A percentile compares a stretch with the other conserved stretches of the same genome.
Conservation (phyloP, 2,329 filamentous ascomycete species). For the Aplosporella prunicola region DNA sequence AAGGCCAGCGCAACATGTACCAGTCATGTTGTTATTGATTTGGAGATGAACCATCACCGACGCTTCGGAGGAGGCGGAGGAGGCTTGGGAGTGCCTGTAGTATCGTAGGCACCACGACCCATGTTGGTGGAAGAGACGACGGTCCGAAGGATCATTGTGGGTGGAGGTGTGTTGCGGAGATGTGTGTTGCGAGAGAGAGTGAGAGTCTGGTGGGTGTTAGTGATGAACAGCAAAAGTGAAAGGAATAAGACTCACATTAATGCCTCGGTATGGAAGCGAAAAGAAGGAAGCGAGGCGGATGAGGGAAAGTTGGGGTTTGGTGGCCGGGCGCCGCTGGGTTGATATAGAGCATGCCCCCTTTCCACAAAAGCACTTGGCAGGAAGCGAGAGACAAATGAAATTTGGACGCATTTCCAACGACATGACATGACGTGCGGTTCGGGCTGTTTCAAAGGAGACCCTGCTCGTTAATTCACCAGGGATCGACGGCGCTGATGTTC, state of each 20-base stretch:
- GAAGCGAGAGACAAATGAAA: conserved; percentile 32
- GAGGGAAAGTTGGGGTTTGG: conserved; percentile 8
- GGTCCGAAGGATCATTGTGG: conserved; percentile 34
- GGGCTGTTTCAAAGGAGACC: conserved; percentile 25
- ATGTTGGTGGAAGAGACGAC: conserved; percentile 33
- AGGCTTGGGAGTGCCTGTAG: conserved; percentile 40
- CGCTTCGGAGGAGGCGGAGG: conserved; percentile 25
- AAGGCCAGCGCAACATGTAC: conserved; percentile 6
- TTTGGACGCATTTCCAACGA: conserved; percentile 25
- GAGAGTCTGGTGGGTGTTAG: conserved; percentile 15
- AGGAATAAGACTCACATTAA: too few relatives aligned
- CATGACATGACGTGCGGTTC: conserved; percentile 31
- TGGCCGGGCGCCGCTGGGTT: conserved; percentile 21
- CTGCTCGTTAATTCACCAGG: conserved; percentile 11
- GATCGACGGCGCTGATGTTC: conserved; percentile 12
- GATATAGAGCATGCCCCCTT: conserved; percentile 11
- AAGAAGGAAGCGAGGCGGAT: conserved; percentile 7
- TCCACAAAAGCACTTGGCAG: conserved; percentile 24
- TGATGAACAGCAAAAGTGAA: too few relatives aligned
- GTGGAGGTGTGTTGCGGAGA: not conserved
- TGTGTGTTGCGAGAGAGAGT: conserved; percentile 8
- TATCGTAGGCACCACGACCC: conserved; percentile 42
- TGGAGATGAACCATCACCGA: conserved; percentile 7
- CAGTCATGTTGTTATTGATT: too few relatives aligned
- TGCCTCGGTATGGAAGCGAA: conserved; percentile 16